These are phyloP conservation scores for Kuraishia hungarica DNA, from an alignment of 805 yeast genomes.

Conservation along the genomic window DNA sequence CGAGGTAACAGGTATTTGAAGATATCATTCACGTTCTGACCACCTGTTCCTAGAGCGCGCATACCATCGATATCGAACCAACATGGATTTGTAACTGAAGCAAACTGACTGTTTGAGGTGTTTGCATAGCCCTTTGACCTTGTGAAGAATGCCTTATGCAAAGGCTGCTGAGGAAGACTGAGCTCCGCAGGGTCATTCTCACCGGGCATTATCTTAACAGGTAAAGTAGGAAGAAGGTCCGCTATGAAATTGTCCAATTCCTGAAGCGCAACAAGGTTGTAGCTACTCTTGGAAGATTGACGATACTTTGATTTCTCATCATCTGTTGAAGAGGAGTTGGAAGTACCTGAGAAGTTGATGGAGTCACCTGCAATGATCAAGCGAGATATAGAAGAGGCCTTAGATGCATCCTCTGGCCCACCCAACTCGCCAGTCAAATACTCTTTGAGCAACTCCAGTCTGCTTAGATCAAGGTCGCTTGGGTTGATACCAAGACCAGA, in stretches of 20 bases:
- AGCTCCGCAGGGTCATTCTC: slow-evolving; percentile 75
- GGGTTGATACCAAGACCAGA: slow-evolving; percentile 66
- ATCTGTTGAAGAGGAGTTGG: slow-evolving; percentile 7
- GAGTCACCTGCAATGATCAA: slow-evolving; percentile 73
- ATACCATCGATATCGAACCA: slow-evolving; percentile 55
- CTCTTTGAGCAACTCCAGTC: slow-evolving; percentile 54
- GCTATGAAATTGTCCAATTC: slow-evolving; percentile 52
- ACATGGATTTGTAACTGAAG: slow-evolving; percentile 60
- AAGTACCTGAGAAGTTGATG: slow-evolving; percentile 12
- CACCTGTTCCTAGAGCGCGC: slow-evolving; percentile 65
- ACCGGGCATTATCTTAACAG: slow-evolving; percentile 82
- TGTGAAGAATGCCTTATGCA: slow-evolving; percentile 70
- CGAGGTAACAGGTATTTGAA: slow-evolving; percentile 52
- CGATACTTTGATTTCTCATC: slow-evolving; percentile 29
- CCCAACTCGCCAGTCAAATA: slow-evolving; percentile 61
- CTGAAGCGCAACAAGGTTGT: slow-evolving; percentile 36
- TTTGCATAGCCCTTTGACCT: slow-evolving; percentile 32
- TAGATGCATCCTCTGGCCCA: slow-evolving; percentile 10
- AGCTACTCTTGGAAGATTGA: slow-evolving; percentile 47
- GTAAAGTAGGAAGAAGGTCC: slow-evolving; percentile 48
- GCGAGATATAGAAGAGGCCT: slow-evolving; percentile 26
- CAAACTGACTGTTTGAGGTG: slow-evolving; percentile 24
- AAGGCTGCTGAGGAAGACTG: slow-evolving; percentile 81
- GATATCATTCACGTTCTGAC: slow-evolving; percentile 79
- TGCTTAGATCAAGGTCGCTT: slow-evolving; percentile 30